These are phyloP conservation scores for Citrus cavaleriei DNA, from an alignment of 345 rosid genomes.

Conservation along the genomic window DNA sequence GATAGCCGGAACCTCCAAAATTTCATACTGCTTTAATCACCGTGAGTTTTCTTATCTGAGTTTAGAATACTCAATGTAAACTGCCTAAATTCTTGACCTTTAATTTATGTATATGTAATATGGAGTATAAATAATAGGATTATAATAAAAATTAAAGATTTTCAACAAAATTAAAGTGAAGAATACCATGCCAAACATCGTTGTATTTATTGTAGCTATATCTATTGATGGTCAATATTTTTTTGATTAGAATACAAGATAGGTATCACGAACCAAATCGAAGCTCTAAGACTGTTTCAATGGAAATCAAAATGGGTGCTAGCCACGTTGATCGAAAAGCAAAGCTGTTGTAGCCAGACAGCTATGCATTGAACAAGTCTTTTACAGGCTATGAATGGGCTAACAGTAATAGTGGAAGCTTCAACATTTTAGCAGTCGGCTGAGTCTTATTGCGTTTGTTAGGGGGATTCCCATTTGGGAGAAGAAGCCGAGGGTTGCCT, in stretches of 20 bases:
- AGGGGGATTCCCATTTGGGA: constrained; percentile 17
- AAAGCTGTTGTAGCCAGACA: constrained; percentile 2
- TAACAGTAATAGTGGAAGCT: constrained; percentile 16
- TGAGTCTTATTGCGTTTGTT: background rate
- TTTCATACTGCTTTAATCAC: no score
- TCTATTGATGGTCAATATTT: background rate
- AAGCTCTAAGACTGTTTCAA: background rate
- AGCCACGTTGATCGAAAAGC: constrained; percentile 19
- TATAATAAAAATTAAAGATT: no score
- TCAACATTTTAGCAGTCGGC: constrained; percentile 8
- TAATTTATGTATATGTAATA: no score
- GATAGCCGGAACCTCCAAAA: no score
- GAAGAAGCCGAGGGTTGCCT: background rate
- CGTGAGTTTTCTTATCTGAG: no score
- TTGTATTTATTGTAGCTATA: no score
- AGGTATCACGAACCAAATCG: background rate
- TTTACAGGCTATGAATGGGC: constrained; percentile 19
- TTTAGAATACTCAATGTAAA: no score
- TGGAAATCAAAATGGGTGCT: constrained; percentile 3
- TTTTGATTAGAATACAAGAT: background rate
- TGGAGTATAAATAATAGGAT: background rate
- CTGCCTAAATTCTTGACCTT: no score
- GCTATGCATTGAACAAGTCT: constrained; percentile 4
- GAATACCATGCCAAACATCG: no score
- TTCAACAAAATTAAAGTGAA: no score